These are phyloP conservation scores for Monosporascus sp. DNA, from an alignment of 2,329 filamentous ascomycete genomes.

Conservation along the genomic window DNA sequence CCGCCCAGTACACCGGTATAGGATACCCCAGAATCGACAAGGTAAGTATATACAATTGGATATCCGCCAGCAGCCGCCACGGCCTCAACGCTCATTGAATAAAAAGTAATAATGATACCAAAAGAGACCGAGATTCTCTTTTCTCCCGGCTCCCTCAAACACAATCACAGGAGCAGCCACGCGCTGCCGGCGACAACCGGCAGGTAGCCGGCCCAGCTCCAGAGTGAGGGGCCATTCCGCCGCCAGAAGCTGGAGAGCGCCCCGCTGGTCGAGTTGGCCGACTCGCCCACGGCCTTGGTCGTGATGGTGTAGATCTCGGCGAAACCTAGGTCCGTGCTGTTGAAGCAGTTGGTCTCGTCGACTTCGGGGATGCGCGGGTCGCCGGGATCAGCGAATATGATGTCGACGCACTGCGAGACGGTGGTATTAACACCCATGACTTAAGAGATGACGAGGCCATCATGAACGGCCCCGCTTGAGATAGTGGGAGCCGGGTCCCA, in stretches of 20 bases:
- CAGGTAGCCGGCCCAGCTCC: slow-evolving; percentile 33
- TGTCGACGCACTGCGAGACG: slow-evolving; percentile 76
- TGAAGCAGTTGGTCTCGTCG: slow-evolving; percentile 72
- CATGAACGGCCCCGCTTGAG: too few species aligned
- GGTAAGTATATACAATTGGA: too few species aligned
- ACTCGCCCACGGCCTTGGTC: slow-evolving; percentile 36
- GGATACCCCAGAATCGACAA: too few species aligned
- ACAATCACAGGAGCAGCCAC: slow-evolving; percentile 32
- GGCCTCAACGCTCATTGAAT: slow-evolving; percentile 1
- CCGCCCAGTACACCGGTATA: too few species aligned
- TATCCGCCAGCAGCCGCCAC: too few species aligned
- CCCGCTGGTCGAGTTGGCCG: slow-evolving; percentile 28
- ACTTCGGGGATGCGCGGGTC: slow-evolving; percentile 64
- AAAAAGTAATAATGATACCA: slow-evolving; percentile 6
- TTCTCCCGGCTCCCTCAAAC: neutral
- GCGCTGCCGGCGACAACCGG: slow-evolving; percentile 34
- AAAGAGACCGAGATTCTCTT: neutral
- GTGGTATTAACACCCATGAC: too few species aligned
- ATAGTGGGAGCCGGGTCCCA: too few species aligned
- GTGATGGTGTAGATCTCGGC: slow-evolving; percentile 60
- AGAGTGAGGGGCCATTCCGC: slow-evolving; percentile 13
- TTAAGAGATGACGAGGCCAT: too few species aligned
- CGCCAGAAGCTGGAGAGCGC: slow-evolving; percentile 19
- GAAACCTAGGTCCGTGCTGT: too few species aligned
- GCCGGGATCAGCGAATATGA: slow-evolving; percentile 77